Percentiles rank a stretch among this genome's conserved stretches.
These are phyloP conservation scores for Syzygium syzygioides DNA, from an alignment of 441 rosid genomes.

Conservation along the genomic window DNA sequence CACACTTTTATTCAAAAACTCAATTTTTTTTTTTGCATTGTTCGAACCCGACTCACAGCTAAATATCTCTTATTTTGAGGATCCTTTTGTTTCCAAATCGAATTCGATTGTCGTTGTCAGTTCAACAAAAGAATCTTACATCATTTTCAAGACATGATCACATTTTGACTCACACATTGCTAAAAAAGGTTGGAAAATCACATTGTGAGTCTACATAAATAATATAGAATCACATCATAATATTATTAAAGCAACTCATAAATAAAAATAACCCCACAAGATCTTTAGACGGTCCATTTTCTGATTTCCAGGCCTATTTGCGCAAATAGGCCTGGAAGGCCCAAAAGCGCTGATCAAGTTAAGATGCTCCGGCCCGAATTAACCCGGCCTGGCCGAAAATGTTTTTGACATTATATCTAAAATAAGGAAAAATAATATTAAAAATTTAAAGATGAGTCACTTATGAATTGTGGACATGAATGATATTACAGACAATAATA, in stretches of 20 bases:
- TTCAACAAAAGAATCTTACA: neutral
- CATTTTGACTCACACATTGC: neutral
- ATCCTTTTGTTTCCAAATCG: neutral
- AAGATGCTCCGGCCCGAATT: neutral
- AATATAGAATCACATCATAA: neutral
- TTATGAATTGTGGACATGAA: neutral
- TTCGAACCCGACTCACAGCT: neutral
- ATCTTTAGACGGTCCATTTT: neutral
- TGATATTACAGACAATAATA: neutral
- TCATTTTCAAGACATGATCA: neutral
- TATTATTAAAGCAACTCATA: neutral
- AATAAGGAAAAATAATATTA: neutral
- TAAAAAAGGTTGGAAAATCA: neutral
- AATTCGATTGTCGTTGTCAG: neutral
- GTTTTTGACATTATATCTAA: neutral
- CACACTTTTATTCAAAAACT: neutral
- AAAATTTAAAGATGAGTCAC: neutral
- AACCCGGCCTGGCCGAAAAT: neutral
- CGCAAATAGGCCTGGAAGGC: neutral
- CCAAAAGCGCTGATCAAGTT: neutral
- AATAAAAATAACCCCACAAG: neutral
- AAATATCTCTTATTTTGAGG: neutral
- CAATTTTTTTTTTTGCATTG: neutral
- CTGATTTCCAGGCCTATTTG: neutral
- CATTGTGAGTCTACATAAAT: neutral